Evolutionary conservation across 257 asterid genomes (phyloP), one percentile per base, ranked within the genome.

Genomic region (Hygrophila difformis): DNA sequence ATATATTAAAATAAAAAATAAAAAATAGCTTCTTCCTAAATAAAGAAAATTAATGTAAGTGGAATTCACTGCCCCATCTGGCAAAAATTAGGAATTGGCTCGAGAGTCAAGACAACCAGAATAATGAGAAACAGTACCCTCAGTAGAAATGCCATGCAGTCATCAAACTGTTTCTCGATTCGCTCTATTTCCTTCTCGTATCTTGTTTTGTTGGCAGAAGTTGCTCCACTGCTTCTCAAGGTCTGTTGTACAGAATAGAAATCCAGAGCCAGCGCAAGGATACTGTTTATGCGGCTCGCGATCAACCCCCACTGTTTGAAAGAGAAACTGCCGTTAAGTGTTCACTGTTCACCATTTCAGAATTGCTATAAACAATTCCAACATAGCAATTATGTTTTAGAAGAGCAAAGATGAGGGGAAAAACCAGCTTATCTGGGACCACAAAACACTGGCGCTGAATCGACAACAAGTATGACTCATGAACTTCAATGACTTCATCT

Each of bases 361-460:
- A 29, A 57, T 48, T 20, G 29, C 7, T 5, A 26, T 26, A 5
- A 26, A 3, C 31, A 26, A 26, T 26, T 26, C 8, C 31, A 26
- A 26, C 7, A 3, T 26, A 8, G 4, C 31, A 5, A 26, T 26
- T 5, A 26, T 26, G 31, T 26, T 26, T 26, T 26, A 26, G 31
- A 26, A 26, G 8, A 8, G 31, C 8, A 26, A 1, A 33, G 29
- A 34, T 58, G 37, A 47, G 35, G 55, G n/a, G 49, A 42, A 42
- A 45, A 55, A 88, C 97, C 94, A 89, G 88, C 77, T 85, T 89
- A 70, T 89, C 98, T 16, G 93, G 96, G 67, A 85, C 96, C 33
- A 81, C 96, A 39, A 89, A 89, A 64, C 96, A 82, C 62, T 85
- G 98, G 37, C 93, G 64, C 63, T 79, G 96, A 45, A 89, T 85